These are phyloP conservation scores for Penicillium atrosanguineum DNA, from an alignment of 495 filamentous ascomycete genomes.

Conservation along the genomic window DNA sequence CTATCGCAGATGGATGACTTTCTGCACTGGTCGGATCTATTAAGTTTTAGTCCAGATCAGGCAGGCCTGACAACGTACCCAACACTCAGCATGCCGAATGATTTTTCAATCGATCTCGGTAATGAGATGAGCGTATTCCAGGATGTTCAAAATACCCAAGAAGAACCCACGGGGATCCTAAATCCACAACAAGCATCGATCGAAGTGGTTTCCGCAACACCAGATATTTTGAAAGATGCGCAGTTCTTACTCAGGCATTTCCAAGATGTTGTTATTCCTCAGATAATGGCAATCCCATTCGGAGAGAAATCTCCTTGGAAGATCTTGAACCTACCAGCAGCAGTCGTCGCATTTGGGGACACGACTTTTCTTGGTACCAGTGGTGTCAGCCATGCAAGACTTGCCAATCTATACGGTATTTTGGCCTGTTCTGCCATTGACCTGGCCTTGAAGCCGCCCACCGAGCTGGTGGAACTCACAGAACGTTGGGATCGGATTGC, in stretches of 20 bases:
- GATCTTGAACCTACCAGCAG: constrained; percentile 31
- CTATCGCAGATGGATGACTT: constrained; percentile 32
- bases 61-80: constrained; percentile 13
- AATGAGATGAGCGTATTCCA: constrained; percentile 8
- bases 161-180: constrained; percentile 4
- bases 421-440: constrained; percentile 32
- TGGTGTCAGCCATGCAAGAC: constrained; percentile 28
- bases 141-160: neutral
- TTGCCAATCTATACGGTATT: constrained; percentile 33
- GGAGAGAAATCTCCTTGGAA: constrained; percentile 35
- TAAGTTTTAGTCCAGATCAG: constrained; percentile 29
- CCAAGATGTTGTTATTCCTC: constrained; percentile 31
- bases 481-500: constrained; percentile 28
- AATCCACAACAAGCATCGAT: constrained; percentile 11
- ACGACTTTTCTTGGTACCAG: constrained; percentile 30
- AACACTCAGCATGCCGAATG: constrained; percentile 18
- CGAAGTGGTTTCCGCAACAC: constrained; percentile 1
- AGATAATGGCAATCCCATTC: constrained; percentile 33
- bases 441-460: constrained; percentile 19
- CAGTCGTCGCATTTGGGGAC: constrained; percentile 31
- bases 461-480: constrained; percentile 7
- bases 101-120: constrained; percentile 15
- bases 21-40: constrained; percentile 34
- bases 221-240: constrained; percentile 23
- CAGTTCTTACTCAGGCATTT: constrained; percentile 32